Evolutionary conservation across 768 basidiomycete genomes (phyloP).

Genomic region (Macrolepiota fuliginosa): DNA sequence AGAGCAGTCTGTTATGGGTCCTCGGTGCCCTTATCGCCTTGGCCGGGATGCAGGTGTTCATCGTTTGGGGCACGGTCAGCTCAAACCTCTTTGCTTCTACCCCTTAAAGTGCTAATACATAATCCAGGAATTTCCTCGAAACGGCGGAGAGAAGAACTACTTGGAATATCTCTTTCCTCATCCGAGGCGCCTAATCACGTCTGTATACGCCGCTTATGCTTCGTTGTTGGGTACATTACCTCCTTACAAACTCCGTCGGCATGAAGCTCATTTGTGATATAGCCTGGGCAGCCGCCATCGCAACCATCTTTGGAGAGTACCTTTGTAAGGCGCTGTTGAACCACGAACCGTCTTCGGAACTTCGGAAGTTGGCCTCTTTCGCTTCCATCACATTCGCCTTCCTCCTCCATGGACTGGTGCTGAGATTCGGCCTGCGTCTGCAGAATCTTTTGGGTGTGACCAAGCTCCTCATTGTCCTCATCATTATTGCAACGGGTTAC

Average conservation of each 20-base stretch:
- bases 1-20: constrained; percentile 32
- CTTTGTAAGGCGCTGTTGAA: constrained; percentile 22
- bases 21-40: constrained; percentile 32
- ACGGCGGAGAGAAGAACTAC: constrained; percentile 65
- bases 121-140: constrained; percentile 46
- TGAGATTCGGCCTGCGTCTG: constrained; percentile 49
- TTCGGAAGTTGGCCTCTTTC: constrained; percentile 23
- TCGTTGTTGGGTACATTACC: constrained; percentile 33
- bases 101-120: background rate
- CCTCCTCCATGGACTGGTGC: constrained; percentile 37
- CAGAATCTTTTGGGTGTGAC: constrained; percentile 58
- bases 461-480: constrained; percentile 45
- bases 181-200: constrained; percentile 49
- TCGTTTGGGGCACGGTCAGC: constrained; percentile 32
- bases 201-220: constrained; percentile 43
- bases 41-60: constrained; percentile 32
- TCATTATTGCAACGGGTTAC: constrained; percentile 45
- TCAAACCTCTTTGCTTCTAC: background rate
- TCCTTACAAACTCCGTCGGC: background rate
- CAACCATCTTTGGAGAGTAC: constrained; percentile 56
- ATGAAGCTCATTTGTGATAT: background rate
- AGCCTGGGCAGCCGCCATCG: constrained; percentile 30
- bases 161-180: constrained; percentile 52
- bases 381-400: constrained; percentile 30
- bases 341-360: constrained; percentile 17